These are phyloP conservation scores for Rhododendron griersonianum DNA, from an alignment of 148 eudicot genomes.

Conservation along the genomic window DNA sequence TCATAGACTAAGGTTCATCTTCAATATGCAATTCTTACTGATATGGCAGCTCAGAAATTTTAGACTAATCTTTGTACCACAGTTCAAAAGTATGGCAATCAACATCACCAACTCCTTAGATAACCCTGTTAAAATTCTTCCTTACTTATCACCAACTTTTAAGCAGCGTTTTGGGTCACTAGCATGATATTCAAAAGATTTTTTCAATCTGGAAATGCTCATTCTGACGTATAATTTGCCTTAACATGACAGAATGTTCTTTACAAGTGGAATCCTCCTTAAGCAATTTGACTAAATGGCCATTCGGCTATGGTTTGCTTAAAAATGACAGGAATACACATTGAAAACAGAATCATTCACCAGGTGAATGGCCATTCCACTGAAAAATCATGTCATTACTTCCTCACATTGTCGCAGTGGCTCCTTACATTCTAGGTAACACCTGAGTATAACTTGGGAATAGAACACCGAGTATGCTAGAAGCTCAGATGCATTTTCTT, in stretches of 20 bases:
- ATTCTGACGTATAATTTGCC: not conserved
- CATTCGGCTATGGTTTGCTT: not conserved
- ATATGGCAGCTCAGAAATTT: not conserved
- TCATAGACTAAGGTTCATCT: not conserved
- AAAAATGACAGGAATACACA: not conserved
- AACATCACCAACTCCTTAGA: not conserved
- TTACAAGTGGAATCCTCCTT: not conserved
- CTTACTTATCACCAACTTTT: not conserved
- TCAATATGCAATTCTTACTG: not conserved
- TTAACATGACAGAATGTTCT: not conserved
- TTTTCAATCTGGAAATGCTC: not conserved
- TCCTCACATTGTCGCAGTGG: not conserved
- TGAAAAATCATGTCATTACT: not conserved
- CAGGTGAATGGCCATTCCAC: not conserved
- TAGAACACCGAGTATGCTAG: not conserved
- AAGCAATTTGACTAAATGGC: not conserved
- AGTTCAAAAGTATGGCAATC: not conserved
- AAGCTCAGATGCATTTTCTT: not conserved
- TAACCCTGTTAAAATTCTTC: not conserved
- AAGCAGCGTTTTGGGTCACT: not conserved
- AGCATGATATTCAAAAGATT: not conserved
- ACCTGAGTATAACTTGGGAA: not conserved
- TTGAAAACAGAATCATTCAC: not conserved
- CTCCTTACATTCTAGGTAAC: not conserved
- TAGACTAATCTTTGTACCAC: not conserved